Base-by-base conservation (phyloP, 1,139 yeast genomes). In the Diutina rugosa region DNA sequence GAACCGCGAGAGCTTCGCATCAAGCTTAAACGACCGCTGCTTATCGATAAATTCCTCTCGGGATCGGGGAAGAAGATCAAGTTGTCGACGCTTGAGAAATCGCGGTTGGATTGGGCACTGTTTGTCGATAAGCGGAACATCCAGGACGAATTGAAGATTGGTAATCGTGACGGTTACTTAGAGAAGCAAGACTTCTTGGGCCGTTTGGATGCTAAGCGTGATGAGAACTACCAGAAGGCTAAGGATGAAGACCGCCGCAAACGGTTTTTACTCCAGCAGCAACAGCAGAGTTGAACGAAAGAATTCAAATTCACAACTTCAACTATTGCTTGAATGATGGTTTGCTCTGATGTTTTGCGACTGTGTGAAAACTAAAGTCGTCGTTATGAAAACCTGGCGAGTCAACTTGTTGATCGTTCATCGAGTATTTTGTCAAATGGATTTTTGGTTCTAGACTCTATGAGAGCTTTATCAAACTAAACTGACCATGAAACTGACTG, bases 31-130 rank as follows among this genome's bases (percentile, higher is more conserved):
- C 74, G 96, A 60, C 85, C 89, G 2, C 84, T 95, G 6, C 71
- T 91, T 55, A 74, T 90, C 35, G 97, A 90, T 62, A 90, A 74
- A 63, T 75, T 76, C 56, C 59, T 76, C 52, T 58, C 66, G 3
- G 57, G 69, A 0, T 65, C 65, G 45, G 72, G 74, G 7, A 73
- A 72, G 59, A 69, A 70, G 58, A 82, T 84, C 54, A 91, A 90
- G 67, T 75, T 95, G 59, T 88, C 96, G 21, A 95, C 99, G 0
- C 73, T 93, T 60, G 98, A 95, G 67, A 93, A 93, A 68, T 88
- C 96, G 2, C 77, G 96, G 59, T 76, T 93, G 58, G 99, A 93
- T 69, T 93, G 99, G 97, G 95, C 96, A 0, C 83, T 90, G 59
- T 91, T 88, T 71, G 97, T 95, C 26, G 98, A 93, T 69, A 78